These are phyloP conservation scores for Fusarium sp. DNA, from an alignment of 2,329 filamentous ascomycete species.

Conservation along the genomic window DNA sequence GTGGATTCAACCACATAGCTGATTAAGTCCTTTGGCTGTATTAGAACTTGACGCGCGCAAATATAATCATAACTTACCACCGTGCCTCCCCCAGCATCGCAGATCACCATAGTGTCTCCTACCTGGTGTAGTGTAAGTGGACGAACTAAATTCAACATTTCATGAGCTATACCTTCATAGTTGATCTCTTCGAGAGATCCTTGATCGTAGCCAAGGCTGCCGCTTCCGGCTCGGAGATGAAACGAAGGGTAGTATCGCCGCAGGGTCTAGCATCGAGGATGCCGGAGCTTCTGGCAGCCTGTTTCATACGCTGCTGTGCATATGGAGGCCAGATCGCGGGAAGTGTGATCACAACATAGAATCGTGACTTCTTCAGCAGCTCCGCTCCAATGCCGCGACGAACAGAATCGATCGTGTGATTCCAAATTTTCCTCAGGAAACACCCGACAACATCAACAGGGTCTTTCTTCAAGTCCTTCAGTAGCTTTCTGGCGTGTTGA, in stretches of 20 bases:
- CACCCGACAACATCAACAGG: constrained; percentile 46
- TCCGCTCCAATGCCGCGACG: constrained; percentile 18
- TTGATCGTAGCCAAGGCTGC: constrained; percentile 54
- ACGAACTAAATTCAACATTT: accelerated
- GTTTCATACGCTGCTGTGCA: constrained; percentile 51
- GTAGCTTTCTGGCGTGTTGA: not conserved
- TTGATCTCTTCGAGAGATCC: constrained; percentile 40
- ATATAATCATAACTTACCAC: constrained; percentile 40
- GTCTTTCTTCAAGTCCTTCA: constrained; percentile 24
- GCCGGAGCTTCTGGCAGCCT: constrained; percentile 50
- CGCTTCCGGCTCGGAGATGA: constrained; percentile 59
- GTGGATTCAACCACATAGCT: constrained; percentile 48
- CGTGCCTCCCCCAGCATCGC: constrained; percentile 53
- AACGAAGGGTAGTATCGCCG: constrained; percentile 48
- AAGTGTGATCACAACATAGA: constrained; percentile 55
- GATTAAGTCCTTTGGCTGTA: constrained; percentile 51
- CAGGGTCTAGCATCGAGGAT: constrained; percentile 46
- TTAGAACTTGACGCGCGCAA: accelerated
- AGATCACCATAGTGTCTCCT: constrained; percentile 48
- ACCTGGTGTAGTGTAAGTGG: not conserved
- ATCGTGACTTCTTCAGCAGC: constrained; percentile 32
- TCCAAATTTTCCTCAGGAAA: constrained; percentile 51
- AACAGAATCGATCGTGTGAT: constrained; percentile 45
- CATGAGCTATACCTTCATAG: constrained; percentile 32
- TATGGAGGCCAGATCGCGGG: constrained; percentile 59